Evolutionary conservation across 2,329 filamentous ascomycete species (phyloP), one percentile per base, ranked within the genome.

Genomic region (Trichoderma harzianum): DNA sequence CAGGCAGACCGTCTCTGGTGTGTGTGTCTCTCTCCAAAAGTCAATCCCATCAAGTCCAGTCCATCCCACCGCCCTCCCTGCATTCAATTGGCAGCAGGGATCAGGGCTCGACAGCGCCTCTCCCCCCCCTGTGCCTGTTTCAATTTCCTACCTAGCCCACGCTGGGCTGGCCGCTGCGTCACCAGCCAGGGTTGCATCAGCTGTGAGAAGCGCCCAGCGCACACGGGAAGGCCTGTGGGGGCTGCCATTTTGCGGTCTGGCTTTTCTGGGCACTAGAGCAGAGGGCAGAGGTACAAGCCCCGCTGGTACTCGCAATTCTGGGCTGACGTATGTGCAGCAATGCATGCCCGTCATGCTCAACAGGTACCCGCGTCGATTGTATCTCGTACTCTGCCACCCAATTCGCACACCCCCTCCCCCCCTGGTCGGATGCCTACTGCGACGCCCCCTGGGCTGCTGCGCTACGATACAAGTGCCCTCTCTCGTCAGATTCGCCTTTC

Each of bases 401-500:
- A 47, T 36, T 28, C 24, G 34, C 65, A 32, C 34, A 28, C 32
- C 4, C 64, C 51, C 65, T 21, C 26, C 36, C 34, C 53, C 34
- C 47, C 43, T 36, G 24, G 26, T 32, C 28, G 57, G 28, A 34
- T 32, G 57, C 57, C 57, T 60, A 32, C 57, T 21, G 57, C 14
- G 28, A 60, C 57, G 57, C 32, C 64, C 70, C 36, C 68, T 58
- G 32, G 68, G 36, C 36, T 18, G 36, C 36, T n/a, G 32, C 51
- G 61, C 47, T 63, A 34, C 65, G 51, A 53, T 69, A 53, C 71
- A 53, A 16, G 26, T 47, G 26, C 58, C 28, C 43, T 70, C 72
- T 64, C 77, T 78, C 77, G 72, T 78, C 78, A 79, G 78, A 79
- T 78, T 79, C 74, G 77, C 75, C 77, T 78, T 78, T 53, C 47